Evolutionary conservation across 2,329 filamentous ascomycete genomes (phyloP).

Genomic region (Colletotrichum euphorbiae): DNA sequence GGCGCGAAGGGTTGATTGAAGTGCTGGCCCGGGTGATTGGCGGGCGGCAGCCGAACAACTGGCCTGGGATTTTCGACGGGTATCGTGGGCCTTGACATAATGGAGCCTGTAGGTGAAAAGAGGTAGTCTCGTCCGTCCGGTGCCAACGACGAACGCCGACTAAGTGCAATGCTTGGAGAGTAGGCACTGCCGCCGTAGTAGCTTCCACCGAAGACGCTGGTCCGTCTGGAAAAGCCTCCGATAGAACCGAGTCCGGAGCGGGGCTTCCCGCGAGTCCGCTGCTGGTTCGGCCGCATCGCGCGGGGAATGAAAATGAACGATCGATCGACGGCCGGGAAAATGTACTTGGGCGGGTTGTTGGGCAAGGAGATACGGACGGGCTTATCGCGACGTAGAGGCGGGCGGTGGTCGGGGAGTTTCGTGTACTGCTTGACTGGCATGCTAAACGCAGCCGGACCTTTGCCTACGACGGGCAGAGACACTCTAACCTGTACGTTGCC

Average conservation of each 20-base stretch:
- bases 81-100: slow-evolving; percentile 75
- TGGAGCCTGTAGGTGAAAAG: slow-evolving; percentile 83
- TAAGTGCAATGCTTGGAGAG: slow-evolving; percentile 88
- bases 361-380: slow-evolving; percentile 94
- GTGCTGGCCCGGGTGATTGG: slow-evolving; percentile 45
- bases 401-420: slow-evolving; percentile 92
- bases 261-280: slow-evolving; percentile 80
- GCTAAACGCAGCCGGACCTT: slow-evolving; percentile 76
- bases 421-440: slow-evolving; percentile 91
- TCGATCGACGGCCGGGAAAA: slow-evolving; percentile 88
- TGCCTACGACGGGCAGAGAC: slow-evolving; percentile 77
- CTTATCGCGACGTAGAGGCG: slow-evolving; percentile 93
- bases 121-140: slow-evolving; percentile 76
- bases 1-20: slow-evolving; percentile 3
- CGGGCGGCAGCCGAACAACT: slow-evolving; percentile 85
- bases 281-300: slow-evolving; percentile 91
- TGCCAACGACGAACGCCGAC: slow-evolving; percentile 83
- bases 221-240: slow-evolving; percentile 78
- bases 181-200: slow-evolving; percentile 80
- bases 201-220: slow-evolving; percentile 82
- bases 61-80: slow-evolving; percentile 73
- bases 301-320: slow-evolving; percentile 99
- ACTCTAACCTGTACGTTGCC: slow-evolving; percentile 89
- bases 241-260: slow-evolving; percentile 77
- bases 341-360: slow-evolving; percentile 81